phyloP scores from a whole-genome alignment of 176 grass and related monocot species.

The Poa annua region DNA sequence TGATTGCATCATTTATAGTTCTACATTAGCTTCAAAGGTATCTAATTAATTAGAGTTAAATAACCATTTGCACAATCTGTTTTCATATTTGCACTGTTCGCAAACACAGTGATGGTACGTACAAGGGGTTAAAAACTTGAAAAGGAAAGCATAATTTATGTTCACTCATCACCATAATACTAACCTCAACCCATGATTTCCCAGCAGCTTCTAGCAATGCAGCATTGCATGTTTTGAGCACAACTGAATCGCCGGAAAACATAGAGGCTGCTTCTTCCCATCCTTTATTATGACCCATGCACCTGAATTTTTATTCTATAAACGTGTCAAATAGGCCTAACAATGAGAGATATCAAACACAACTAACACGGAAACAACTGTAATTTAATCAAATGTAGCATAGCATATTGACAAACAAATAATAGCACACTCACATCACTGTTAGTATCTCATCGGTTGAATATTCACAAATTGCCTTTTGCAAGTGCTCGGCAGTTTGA shows the following conservation, averaged over 20 bases:
- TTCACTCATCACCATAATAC: neutral
- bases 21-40: neutral
- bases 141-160: neutral
- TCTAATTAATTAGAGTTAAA: neutral
- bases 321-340: constrained; percentile 20
- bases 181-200: constrained; percentile 91
- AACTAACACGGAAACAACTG: neutral
- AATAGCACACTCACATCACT: constrained; percentile 67
- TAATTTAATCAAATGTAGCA: neutral
- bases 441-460: constrained; percentile 82
- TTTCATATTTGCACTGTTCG: neutral
- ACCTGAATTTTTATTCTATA: constrained; percentile 61
- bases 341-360: constrained; percentile 16
- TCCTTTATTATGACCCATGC: constrained; percentile 98
- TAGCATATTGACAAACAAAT: neutral
- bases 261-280: constrained; percentile 98
- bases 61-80: neutral
- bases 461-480: constrained; percentile 82
- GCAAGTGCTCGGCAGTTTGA: constrained; percentile 88
- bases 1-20: neutral
- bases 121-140: neutral
- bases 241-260: constrained; percentile 77
- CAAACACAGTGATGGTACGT: neutral
- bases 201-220: constrained; percentile 89
- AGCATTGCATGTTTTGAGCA: constrained; percentile 83